Percentiles rank a stretch among this genome's conserved stretches.
Evolutionary conservation across 257 asterid genomes (phyloP).

Genomic region (Solanum gracilifrons): DNA sequence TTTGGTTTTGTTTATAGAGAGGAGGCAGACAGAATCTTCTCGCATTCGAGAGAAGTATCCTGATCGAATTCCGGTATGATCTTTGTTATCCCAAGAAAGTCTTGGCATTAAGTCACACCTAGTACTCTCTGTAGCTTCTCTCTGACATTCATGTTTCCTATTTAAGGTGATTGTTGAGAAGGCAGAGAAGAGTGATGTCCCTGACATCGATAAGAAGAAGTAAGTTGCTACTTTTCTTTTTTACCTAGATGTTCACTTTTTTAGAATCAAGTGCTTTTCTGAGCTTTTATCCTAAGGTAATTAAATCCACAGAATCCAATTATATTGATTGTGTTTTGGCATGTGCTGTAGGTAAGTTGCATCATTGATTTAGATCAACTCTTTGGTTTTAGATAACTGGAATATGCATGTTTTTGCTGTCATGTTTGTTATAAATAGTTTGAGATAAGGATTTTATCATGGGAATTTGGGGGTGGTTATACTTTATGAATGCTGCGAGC

Average conservation of each 20-base stretch:
- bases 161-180: slow-evolving; percentile 75
- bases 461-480: background rate
- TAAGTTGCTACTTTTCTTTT: slow-evolving; percentile 19
- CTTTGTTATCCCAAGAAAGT: background rate
- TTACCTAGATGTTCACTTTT: background rate
- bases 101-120: background rate
- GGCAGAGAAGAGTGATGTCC: slow-evolving; percentile 59
- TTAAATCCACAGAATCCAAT: background rate
- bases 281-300: background rate
- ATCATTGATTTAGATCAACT: background rate
- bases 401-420: background rate
- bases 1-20: slow-evolving; percentile 29
- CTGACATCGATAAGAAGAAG: slow-evolving; percentile 77
- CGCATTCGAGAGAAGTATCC: slow-evolving; percentile 61
- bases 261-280: background rate
- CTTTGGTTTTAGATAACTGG: background rate
- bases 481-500: background rate
- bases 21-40: slow-evolving; percentile 46
- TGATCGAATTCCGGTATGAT: slow-evolving; percentile 62
- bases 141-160: background rate
- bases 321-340: background rate
- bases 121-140: background rate
- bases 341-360: background rate
- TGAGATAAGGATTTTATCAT: background rate
- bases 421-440: background rate